Evolutionary conservation across 225 moss, liverwort and hornwort genomes (phyloP).

Genomic region (Lunularia cruciata): DNA sequence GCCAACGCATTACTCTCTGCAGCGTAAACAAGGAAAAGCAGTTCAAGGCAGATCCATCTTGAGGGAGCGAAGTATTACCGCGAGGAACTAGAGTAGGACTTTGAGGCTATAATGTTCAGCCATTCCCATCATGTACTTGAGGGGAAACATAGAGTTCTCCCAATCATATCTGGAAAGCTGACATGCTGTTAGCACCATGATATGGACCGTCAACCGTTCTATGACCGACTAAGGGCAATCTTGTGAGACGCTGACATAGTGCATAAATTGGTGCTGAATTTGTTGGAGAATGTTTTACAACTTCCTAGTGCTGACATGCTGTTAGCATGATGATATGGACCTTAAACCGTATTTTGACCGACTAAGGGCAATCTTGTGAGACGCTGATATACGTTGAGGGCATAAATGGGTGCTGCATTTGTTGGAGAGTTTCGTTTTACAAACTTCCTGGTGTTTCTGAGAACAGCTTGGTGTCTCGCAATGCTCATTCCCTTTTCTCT

Average conservation of each 20-base stretch:
- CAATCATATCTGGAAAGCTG: background rate
- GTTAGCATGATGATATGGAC: too few species aligned
- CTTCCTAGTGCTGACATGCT: too few species aligned
- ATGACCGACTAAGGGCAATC: too few species aligned
- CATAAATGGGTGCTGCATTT: background rate
- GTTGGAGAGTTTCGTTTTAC: background rate
- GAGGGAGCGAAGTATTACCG: background rate
- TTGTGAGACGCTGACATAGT: too few species aligned
- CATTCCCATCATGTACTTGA: background rate
- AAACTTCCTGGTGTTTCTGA: slow-evolving; percentile 1
- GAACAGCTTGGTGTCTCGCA: background rate
- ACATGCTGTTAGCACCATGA: too few species aligned
- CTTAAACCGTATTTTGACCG: too few species aligned
- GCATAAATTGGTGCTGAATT: too few species aligned
- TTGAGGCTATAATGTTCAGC: background rate
- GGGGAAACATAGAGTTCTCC: background rate
- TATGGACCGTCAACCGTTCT: too few species aligned
- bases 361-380: too few species aligned
- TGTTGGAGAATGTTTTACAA: too few species aligned
- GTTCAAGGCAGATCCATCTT: background rate
- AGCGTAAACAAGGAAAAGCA: too few species aligned
- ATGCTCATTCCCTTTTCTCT: slow-evolving; percentile 5
- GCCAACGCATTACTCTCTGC: background rate
- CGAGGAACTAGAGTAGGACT: background rate
- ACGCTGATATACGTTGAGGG: too few species aligned